Base-by-base conservation (phyloP, 805 yeast genomes). In the Ogataea philodendri region DNA sequence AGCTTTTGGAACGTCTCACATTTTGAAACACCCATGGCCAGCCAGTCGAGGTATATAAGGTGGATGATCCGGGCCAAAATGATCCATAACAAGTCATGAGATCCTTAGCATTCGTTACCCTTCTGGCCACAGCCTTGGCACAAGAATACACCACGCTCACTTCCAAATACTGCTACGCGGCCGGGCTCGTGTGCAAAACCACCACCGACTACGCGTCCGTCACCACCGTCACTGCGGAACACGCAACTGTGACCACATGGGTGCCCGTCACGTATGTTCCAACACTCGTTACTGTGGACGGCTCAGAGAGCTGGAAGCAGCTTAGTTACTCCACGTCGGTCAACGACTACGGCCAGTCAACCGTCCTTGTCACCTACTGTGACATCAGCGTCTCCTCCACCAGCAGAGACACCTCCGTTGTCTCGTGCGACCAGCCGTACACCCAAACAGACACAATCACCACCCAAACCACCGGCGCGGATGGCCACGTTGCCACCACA, bases 321-420 rank as follows among this genome's bases (percentile, higher is more conserved):
- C 40, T 46, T 11, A 48, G 53, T 23, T 39, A 41, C 15, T 31
- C 44, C 5, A 34, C 45, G 8, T 37, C 44, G 3, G 43, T 40
- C 32, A 30, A 46, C 22, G 45, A 41, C n/a, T 41, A 43, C 21
- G 57, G 56, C 9, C 34, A 35, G 11, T 22, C 41, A 3, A 37
- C 44, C 3, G 43, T 41, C 4, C 37, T 48, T 19, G 44, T 51
- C 9, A 54, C 59, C 15, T 51, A 47, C 17, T 54, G 59, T 36
- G 52, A 40, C 20, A 45, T 53, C 21, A 41, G 46, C 3, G 42
- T 37, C n/a, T 32, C 46, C 5, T 40, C 45, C 19, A 17, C 39
- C 10, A 25, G 21, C 19, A 26, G 45, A 3, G 41, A 35, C 9
- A 35, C 46, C 13, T 39, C 50, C 5, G 29, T 46, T 5, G 36